Percentiles rank a stretch among this genome's conserved stretches.
Conservation (phyloP, 768 basidiomycete genomes). For the Tubosaeta sp. region DNA sequence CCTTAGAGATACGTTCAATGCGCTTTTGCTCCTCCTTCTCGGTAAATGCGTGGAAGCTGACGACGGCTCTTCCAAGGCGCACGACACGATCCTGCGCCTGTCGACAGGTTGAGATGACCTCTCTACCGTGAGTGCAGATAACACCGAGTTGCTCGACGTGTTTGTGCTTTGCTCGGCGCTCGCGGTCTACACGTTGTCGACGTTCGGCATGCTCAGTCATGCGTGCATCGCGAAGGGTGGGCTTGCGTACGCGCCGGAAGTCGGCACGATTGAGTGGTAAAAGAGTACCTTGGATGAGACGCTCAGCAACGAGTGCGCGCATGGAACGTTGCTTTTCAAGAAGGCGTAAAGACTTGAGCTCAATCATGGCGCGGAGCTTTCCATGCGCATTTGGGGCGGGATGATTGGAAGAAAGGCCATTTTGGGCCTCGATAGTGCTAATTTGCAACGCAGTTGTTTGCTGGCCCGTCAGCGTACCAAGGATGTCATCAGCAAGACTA, state of each 20-base stretch:
- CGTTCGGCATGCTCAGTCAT: constrained; percentile 87
- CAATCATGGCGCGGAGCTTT: constrained; percentile 86
- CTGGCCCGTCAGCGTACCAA: constrained; percentile 2
- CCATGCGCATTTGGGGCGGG: constrained; percentile 67
- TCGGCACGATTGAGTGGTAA: constrained; percentile 89
- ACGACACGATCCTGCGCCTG: constrained; percentile 57
- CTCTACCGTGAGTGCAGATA: constrained; percentile 80
- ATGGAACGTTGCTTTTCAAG: constrained; percentile 89
- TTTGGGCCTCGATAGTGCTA: constrained; percentile 29
- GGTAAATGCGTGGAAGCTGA: constrained; percentile 80
- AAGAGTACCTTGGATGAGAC: constrained; percentile 81
- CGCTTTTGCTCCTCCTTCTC: constrained; percentile 99
- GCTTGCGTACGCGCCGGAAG: constrained; percentile 84
- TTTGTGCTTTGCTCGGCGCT: constrained; percentile 92
- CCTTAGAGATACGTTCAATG: constrained; percentile 92
- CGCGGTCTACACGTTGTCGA: constrained; percentile 87
- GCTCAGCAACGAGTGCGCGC: constrained; percentile 81
- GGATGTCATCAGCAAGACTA: constrained; percentile 38
- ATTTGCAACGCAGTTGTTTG: constrained; percentile 27
- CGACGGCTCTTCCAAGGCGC: constrained; percentile 70
- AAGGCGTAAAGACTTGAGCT: constrained; percentile 84
- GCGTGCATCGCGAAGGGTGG: constrained; percentile 82
- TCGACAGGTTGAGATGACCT: constrained; percentile 64
- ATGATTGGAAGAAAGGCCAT: constrained; percentile 27
- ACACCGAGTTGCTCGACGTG: constrained; percentile 90